Base-by-base conservation (phyloP, 192 early-diverging fungal genomes). In the Linnemannia exigua region DNA sequence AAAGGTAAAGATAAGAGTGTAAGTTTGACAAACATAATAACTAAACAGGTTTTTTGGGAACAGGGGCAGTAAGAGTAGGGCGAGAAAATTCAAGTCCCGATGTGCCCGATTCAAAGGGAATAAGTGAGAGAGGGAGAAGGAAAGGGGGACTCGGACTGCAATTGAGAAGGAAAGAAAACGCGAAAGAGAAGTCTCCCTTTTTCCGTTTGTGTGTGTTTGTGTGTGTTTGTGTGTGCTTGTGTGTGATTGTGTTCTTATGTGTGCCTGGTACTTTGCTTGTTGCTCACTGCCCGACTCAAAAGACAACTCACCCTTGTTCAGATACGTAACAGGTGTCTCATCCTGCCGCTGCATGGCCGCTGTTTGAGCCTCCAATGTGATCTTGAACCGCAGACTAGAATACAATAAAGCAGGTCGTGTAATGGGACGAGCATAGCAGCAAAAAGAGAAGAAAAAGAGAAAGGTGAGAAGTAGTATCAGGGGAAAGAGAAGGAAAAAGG, bases 321-420 rank as follows among this genome's bases (percentile, higher is more conserved):
- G 88, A 66, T 96, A 95, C 0, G 95, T 95, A 41, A 96, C 82
- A 25, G 92, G 88, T 1, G 92, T 83, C 52, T 93, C 94, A 52
- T 94, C 93, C 7, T 91, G 84, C 5, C 82, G 82, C 67, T 91
- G 91, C 82, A 89, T 89, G 51, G 90, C 87, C 3, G 92, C 92
- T 6, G 92, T 93, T 33, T 91, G 90, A 41, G 92, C 91, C 38
- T 89, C 88, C 36, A 89, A 66, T 4, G 82, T 74, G n/a, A 87
- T 76, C 58, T 76, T 87, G 69, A 81, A 89, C 33, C 85, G 67
- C 50, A 89, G 68, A 38, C 87, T n/a, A n/a, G n/a, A n/a, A n/a
- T n/a, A n/a, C n/a, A n/a, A n/a, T 89, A 68, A 44, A 25, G 44
- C 38, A 61, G 46, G 38, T 36, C 28, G 67, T 25, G 52, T 54